Conservation (phyloP, 768 basidiomycete genomes). For the Pleurotus tuber-regium region DNA sequence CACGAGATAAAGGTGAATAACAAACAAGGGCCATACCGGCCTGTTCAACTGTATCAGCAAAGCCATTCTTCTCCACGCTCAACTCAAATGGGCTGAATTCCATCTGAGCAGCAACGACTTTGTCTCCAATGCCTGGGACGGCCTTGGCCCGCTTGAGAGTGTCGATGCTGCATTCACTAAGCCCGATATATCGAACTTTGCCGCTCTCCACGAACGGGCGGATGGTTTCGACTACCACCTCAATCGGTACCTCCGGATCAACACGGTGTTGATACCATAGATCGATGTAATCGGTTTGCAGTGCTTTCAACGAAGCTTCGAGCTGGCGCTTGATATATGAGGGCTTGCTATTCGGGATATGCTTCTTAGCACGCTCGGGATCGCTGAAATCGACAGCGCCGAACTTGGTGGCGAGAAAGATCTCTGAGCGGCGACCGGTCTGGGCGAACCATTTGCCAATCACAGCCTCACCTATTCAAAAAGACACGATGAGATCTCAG, state of each 20-base stretch:
- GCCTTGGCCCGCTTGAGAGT: slow-evolving; percentile 29
- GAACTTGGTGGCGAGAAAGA: slow-evolving; percentile 27
- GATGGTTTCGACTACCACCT: slow-evolving; percentile 29
- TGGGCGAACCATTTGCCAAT: slow-evolving; percentile 23
- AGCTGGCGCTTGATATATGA: slow-evolving; percentile 15
- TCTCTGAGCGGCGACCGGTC: slow-evolving; percentile 22
- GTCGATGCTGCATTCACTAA: slow-evolving; percentile 28
- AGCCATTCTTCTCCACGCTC: slow-evolving; percentile 26
- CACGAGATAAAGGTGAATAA: slow-evolving; percentile 33
- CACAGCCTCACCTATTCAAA: slow-evolving; percentile 16
- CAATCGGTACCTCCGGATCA: slow-evolving; percentile 29
- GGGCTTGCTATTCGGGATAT: slow-evolving; percentile 17
- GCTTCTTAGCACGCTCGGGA: not conserved
- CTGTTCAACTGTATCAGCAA: slow-evolving; percentile 25
- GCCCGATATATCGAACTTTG: slow-evolving; percentile 32
- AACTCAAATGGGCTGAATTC: slow-evolving; percentile 27
- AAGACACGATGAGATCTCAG: not conserved
- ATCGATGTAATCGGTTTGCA: slow-evolving; percentile 23
- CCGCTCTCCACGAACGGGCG: slow-evolving; percentile 29
- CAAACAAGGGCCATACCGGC: slow-evolving; percentile 29
- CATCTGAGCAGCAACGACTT: slow-evolving; percentile 27
- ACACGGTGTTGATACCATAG: slow-evolving; percentile 30
- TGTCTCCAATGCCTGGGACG: slow-evolving; percentile 23
- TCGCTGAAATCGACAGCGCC: slow-evolving; percentile 18
- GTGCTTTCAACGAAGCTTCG: slow-evolving; percentile 16